Percentiles rank a stretch among this genome's conserved stretches.
These are phyloP conservation scores for Hypoxylon rickii DNA, from an alignment of 495 filamentous ascomycete species.

Conservation along the genomic window DNA sequence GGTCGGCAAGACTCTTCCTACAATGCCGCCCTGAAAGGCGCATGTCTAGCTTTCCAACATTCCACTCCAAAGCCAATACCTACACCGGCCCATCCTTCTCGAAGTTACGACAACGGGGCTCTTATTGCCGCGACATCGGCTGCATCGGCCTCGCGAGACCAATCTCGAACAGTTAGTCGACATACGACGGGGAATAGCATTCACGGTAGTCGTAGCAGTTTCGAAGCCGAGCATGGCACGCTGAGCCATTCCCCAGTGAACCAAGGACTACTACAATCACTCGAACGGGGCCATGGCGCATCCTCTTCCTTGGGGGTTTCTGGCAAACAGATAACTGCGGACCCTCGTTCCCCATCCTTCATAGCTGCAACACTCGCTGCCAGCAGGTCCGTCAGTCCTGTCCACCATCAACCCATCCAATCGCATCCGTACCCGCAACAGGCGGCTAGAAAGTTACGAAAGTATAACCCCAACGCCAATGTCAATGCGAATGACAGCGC, in stretches of 20 bases:
- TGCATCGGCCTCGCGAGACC: slow-evolving; percentile 37
- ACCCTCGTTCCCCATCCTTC: slow-evolving; percentile 52
- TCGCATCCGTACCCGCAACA: slow-evolving; percentile 12
- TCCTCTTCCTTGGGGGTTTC: slow-evolving; percentile 23
- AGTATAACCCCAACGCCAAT: slow-evolving; percentile 29
- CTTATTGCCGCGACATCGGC: slow-evolving; percentile 53
- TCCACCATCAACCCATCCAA: slow-evolving; percentile 38
- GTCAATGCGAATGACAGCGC: slow-evolving; percentile 34
- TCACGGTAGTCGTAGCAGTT: slow-evolving; percentile 2
- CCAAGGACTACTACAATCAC: slow-evolving; percentile 7
- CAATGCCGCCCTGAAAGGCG: slow-evolving; percentile 52
- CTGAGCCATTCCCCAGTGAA: slow-evolving; percentile 7
- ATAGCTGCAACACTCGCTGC: slow-evolving; percentile 62
- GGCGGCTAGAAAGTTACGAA: slow-evolving; percentile 16
- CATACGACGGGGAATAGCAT: slow-evolving; percentile 27
- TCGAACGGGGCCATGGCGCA: slow-evolving; percentile 8
- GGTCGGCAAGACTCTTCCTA: slow-evolving; percentile 32
- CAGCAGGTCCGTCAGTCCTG: slow-evolving; percentile 54
- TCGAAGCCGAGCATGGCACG: slow-evolving; percentile 1
- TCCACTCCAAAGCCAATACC: slow-evolving; percentile 23
- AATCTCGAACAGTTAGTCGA: slow-evolving; percentile 25
- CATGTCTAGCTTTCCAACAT: slow-evolving; percentile 52
- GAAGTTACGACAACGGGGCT: slow-evolving; percentile 46
- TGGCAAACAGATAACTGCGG: slow-evolving; percentile 13
- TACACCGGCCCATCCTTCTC: slow-evolving; percentile 4